Conservation (phyloP, 768 basidiomycete species). For the Tylopilus subfusipes region DNA sequence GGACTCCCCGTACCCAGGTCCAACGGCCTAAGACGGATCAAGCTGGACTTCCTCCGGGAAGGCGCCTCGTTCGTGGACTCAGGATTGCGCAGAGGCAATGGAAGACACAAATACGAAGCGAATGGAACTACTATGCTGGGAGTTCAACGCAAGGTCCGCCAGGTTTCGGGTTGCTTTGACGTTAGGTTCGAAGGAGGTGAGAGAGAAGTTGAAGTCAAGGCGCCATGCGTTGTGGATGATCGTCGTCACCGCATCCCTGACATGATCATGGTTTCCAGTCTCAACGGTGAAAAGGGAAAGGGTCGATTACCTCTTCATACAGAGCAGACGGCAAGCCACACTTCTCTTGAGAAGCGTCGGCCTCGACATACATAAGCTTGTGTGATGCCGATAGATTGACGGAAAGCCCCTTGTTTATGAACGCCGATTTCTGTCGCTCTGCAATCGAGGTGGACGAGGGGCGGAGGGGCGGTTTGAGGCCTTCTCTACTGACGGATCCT, state of each 20-base stretch:
- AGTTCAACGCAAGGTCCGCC: constrained; percentile 33
- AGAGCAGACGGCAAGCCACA: not conserved
- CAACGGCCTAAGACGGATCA: constrained; percentile 28
- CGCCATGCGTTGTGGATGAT: not conserved
- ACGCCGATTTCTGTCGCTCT: not conserved
- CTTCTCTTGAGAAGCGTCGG: not conserved
- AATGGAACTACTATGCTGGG: constrained; percentile 9
- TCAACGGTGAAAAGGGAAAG: not conserved
- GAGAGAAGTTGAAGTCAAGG: constrained; percentile 22
- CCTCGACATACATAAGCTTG: not conserved
- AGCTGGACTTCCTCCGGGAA: constrained; percentile 33
- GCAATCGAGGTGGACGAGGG: constrained; percentile 3
- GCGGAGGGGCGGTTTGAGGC: constrained; percentile 32
- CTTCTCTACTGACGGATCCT: not conserved
- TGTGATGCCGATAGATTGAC: not conserved
- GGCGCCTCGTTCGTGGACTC: constrained; percentile 19
- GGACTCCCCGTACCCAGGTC: constrained; percentile 35
- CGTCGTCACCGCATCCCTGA: not conserved
- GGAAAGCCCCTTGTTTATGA: not conserved
- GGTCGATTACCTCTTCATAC: not conserved
- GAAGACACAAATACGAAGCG: constrained; percentile 30
- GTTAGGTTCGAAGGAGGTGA: constrained; percentile 32
- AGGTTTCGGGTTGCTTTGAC: constrained; percentile 33
- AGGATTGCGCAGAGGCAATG: constrained; percentile 16
- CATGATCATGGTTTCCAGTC: not conserved